phyloP scores from a whole-genome alignment of 305 asterid species.

The Fraxinus baroniana region DNA sequence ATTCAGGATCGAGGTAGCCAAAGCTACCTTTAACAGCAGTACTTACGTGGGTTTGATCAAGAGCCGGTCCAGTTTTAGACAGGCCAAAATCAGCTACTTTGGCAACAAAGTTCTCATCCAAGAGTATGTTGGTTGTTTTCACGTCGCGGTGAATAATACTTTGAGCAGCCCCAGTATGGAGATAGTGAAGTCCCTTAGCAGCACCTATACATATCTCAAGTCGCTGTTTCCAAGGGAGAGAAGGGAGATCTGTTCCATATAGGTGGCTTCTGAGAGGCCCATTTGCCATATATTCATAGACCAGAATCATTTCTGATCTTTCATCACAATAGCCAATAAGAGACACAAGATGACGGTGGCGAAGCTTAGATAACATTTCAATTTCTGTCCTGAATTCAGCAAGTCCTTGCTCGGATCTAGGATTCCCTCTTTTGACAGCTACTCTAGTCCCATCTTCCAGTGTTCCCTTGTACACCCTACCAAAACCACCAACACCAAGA shows the following conservation, averaged over 20 bases:
- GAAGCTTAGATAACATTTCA: conserved; percentile 94
- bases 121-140: conserved; percentile 89
- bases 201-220: conserved; percentile 98
- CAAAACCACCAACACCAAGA: conserved; percentile 99
- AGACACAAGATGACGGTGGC: conserved; percentile 96
- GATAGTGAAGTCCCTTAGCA: conserved; percentile 95
- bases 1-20: conserved; percentile 98
- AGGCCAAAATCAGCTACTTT: conserved; percentile 98
- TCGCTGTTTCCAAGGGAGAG: conserved; percentile 88
- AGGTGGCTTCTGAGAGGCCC: conserved; percentile 99
- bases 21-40: conserved; percentile 99
- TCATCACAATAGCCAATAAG: conserved; percentile 97
- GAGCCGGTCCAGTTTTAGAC: conserved; percentile 88
- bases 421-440: conserved; percentile 97
- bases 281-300: conserved; percentile 96
- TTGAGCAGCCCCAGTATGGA: conserved; percentile 94
- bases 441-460: conserved; percentile 80
- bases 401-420: conserved; percentile 95
- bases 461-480: conserved; percentile 92
- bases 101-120: conserved; percentile 88
- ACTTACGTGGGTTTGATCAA: conserved; percentile 97
- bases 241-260: conserved; percentile 86
- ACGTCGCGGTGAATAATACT: conserved; percentile 96
- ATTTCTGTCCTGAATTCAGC: conserved; percentile 97
- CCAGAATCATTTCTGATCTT: conserved; percentile 93